Evolutionary conservation across 176 grass and related monocot genomes (phyloP), one percentile per base, ranked within the genome.

Genomic region (Neostapfia colusana): DNA sequence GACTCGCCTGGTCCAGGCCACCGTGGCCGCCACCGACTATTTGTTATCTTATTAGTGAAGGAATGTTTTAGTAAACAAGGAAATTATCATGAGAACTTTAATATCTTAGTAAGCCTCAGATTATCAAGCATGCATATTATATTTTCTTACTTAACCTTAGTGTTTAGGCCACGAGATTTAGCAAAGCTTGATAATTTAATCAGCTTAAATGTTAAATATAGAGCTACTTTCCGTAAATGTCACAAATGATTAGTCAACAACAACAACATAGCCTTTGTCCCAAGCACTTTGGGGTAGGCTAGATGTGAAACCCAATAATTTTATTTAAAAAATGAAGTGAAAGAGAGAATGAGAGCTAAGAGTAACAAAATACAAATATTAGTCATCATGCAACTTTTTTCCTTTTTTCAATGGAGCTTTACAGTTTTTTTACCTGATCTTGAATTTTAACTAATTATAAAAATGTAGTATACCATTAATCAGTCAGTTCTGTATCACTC

Each of bases 71-170:
- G 45, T 61, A 21, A 48, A 15, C 26, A 24, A 57, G 20, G 37
- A 36, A 20, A 66, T 56, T 43, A 75, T 85, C 8, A 34, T 16
- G 20, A 2, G 14, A 42, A n/a, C 37, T 34, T 45, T 61, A 66
- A 79, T 64, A 60, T 77, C 31, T 62, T 73, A 42, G 45, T 16
- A 50, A 42, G 20, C 27, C 70, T 71, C 23, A 17, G 21, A 43
- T 78, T 69, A 61, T 68, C 51, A 42, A 78, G 70, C 46, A 42
- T 18, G 42, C 2, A 40, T 10, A 64, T 73, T 18, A 65, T 44
- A 12, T 37, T 41, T 65, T 72, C 15, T 44, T 84, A 58, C 5
- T 48, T 65, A 49, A 25, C 10, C 27, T 64, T 50, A 83, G 67
- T 65, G 59, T 66, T 38, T 23, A 23, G 46, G 4, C 27, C 26